Evolutionary conservation across 345 rosid species (phyloP).

Genomic region (Eucalyptus globulus): DNA sequence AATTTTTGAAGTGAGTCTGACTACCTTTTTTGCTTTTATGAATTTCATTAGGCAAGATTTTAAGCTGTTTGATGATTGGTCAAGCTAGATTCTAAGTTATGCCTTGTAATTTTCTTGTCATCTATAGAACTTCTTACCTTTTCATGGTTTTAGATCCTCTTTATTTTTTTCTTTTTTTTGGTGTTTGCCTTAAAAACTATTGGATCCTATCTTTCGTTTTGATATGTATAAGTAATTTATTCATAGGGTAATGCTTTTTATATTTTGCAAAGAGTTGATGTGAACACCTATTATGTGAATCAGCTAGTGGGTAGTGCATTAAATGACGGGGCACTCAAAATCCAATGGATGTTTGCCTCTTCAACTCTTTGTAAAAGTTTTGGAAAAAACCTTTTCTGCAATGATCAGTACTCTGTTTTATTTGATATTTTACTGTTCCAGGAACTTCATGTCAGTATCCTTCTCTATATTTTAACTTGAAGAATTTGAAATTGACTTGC

Average conservation of each 20-base stretch:
- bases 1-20: slow-evolving; percentile 71
- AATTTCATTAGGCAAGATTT: background rate
- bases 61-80: background rate
- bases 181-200: background rate
- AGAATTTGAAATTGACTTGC: background rate
- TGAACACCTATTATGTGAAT: background rate
- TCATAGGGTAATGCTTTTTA: background rate
- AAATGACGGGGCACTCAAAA: background rate
- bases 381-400: background rate
- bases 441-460: background rate
- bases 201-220: background rate
- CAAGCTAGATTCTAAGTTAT: background rate
- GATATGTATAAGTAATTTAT: background rate
- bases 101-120: background rate
- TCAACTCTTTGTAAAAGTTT: background rate
- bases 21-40: background rate
- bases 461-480: background rate
- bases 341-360: background rate
- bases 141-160: background rate
- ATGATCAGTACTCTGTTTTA: background rate
- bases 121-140: background rate
- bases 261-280: background rate
- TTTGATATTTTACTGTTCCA: background rate
- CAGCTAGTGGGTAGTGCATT: background rate
- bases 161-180: background rate